Evolutionary conservation across 2,329 filamentous ascomycete genomes (phyloP).

Genomic region (Fusarium cyanostomum): DNA sequence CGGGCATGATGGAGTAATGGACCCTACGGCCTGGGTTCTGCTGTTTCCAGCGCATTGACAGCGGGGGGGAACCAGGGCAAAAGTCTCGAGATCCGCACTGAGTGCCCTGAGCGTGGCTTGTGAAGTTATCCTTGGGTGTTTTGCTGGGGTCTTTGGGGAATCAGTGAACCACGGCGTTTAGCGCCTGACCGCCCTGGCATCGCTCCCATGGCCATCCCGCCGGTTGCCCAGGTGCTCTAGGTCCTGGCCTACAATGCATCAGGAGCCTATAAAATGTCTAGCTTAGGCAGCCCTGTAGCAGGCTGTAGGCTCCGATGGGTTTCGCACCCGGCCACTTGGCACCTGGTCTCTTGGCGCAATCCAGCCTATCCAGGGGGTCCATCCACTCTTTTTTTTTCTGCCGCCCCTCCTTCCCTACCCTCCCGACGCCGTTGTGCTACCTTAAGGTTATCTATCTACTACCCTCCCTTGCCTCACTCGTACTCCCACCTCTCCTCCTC

Average conservation of each 20-base stretch:
- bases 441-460: slow-evolving; percentile 19
- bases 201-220: background rate
- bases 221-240: slow-evolving; percentile 23
- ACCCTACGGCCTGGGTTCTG: slow-evolving; percentile 1
- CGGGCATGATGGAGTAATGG: slow-evolving; percentile 13
- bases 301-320: slow-evolving; percentile 28
- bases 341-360: slow-evolving; percentile 22
- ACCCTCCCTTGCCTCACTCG: slow-evolving; percentile 24
- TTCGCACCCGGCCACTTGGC: slow-evolving; percentile 14
- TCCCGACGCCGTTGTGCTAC: slow-evolving; percentile 4
- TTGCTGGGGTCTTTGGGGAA: background rate
- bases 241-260: slow-evolving; percentile 30
- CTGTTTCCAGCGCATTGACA: background rate
- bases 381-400: background rate
- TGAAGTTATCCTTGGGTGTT: background rate
- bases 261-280: slow-evolving; percentile 30
- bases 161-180: slow-evolving; percentile 2
- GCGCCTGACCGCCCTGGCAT: slow-evolving; percentile 6
- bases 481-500: slow-evolving; percentile 2
- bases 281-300: background rate
- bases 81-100: background rate
- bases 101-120: slow-evolving; percentile 1
- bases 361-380: slow-evolving; percentile 10
- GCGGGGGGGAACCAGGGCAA: background rate
- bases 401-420: slow-evolving; percentile 19